Percentiles rank a stretch among this genome's conserved stretches.
phyloP scores from a whole-genome alignment of 345 rosid genomes.

The Gossypium turneri region DNA sequence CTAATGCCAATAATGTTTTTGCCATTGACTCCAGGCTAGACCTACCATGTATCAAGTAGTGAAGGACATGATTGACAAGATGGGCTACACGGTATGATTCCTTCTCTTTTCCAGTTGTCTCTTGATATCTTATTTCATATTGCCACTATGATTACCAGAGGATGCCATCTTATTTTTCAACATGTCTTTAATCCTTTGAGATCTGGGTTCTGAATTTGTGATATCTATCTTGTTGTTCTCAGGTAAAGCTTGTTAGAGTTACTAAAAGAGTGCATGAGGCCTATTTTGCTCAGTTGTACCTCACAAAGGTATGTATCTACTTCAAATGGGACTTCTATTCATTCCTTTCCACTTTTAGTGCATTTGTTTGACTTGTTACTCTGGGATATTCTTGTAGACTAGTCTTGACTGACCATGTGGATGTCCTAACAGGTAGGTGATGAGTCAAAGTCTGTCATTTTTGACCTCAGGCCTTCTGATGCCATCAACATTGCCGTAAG shows the following conservation, averaged over 20 bases:
- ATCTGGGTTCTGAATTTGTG: constrained; percentile 10
- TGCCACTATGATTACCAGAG: not conserved
- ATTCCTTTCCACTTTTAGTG: not conserved
- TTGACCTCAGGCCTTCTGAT: constrained; percentile 95
- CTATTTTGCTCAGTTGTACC: constrained; percentile 77
- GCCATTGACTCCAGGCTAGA: constrained; percentile 56
- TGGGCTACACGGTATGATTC: constrained; percentile 72
- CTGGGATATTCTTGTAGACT: not conserved
- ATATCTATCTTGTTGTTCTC: constrained; percentile 17
- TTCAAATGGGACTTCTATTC: constrained; percentile 1
- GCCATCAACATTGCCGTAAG: constrained; percentile 95
- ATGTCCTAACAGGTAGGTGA: constrained; percentile 52
- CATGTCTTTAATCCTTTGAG: not conserved
- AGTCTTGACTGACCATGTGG: constrained; percentile 14
- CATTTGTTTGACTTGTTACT: not conserved
- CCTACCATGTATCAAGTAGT: constrained; percentile 94
- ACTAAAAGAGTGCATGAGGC: constrained; percentile 94
- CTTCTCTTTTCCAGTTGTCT: not conserved
- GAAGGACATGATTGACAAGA: constrained; percentile 82
- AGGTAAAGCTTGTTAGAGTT: constrained; percentile 90
- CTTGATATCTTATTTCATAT: not conserved
- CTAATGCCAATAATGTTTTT: constrained; percentile 16
- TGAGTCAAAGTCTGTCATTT: constrained; percentile 54
- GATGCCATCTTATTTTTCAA: not conserved
- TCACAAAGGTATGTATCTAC: constrained; percentile 56